These are phyloP conservation scores for Fusarium albidum DNA, from an alignment of 2,329 filamentous ascomycete genomes.

Conservation along the genomic window DNA sequence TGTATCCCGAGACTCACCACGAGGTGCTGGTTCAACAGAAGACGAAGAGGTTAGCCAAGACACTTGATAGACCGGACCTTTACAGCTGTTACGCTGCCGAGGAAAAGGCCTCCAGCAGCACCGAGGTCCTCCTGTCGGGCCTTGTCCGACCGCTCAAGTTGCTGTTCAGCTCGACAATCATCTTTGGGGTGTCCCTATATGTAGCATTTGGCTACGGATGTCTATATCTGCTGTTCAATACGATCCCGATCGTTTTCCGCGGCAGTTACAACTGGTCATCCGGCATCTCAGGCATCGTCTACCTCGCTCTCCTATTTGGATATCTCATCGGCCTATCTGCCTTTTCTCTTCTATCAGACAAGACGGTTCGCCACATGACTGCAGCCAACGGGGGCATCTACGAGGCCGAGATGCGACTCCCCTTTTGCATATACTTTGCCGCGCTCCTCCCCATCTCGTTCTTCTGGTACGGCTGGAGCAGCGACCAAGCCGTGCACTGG, in stretches of 20 bases:
- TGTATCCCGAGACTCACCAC: constrained; percentile 52
- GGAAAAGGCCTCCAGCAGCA: constrained; percentile 30
- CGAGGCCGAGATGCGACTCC: constrained; percentile 47
- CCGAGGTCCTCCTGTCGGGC: constrained; percentile 53
- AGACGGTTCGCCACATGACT: constrained; percentile 54
- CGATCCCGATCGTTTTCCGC: constrained; percentile 59
- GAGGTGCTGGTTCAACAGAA: constrained; percentile 61
- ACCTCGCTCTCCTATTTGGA: constrained; percentile 56
- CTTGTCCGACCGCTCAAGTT: constrained; percentile 61
- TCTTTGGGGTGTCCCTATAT: constrained; percentile 57
- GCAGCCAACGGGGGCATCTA: constrained; percentile 50
- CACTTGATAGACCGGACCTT: constrained; percentile 52
- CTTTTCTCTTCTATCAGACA: constrained; percentile 55
- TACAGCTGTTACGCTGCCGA: constrained; percentile 55
- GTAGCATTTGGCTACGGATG: constrained; percentile 61
- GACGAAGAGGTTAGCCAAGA: constrained; percentile 51
- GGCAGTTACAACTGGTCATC: constrained; percentile 56
- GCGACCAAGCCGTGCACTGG: constrained; percentile 42
- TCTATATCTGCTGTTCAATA: constrained; percentile 63
- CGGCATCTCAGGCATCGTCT: constrained; percentile 57
- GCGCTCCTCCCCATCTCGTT: constrained; percentile 44
- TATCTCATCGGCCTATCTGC: constrained; percentile 49
- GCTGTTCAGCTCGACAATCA: constrained; percentile 58
- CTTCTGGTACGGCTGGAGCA: constrained; percentile 48
- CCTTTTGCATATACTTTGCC: constrained; percentile 44